These are phyloP conservation scores for Pinus albicaulis DNA, from an alignment of 75 land plant species.

Conservation along the genomic window DNA sequence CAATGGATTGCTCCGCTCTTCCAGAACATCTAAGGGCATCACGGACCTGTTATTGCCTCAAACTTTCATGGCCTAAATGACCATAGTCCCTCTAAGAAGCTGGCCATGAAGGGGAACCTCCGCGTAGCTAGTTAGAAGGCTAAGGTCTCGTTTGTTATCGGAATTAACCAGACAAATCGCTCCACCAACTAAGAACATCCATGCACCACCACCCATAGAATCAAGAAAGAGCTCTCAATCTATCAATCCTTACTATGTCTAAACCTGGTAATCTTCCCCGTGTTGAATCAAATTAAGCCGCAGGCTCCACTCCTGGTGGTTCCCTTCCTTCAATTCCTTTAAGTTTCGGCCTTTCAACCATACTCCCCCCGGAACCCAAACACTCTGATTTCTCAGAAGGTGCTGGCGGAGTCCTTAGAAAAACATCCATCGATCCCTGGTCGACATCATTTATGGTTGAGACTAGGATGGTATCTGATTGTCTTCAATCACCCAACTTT, in stretches of 20 bases:
- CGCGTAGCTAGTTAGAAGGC: conserved; percentile 80
- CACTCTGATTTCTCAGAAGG: conserved; percentile 8
- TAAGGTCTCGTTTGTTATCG: conserved; percentile 94
- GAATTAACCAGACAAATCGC: conserved; percentile 94
- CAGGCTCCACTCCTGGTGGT: conserved; percentile 60
- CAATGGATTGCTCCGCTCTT: too few relatives aligned
- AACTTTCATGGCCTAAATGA: conserved; percentile 64
- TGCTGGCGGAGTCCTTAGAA: conserved; percentile 3
- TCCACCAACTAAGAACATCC: conserved; percentile 69
- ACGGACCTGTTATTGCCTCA: conserved; percentile 81
- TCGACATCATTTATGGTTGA: conserved; percentile 14
- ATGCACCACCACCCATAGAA: conserved; percentile 68
- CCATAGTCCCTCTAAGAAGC: conserved; percentile 71
- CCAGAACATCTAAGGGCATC: conserved; percentile 87
- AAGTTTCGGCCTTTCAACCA: conserved; percentile 67
- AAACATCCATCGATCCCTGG: conserved; percentile 17
- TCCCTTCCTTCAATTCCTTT: conserved; percentile 59
- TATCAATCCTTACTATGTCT: conserved; percentile 57
- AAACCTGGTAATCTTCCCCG: conserved; percentile 50
- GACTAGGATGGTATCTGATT: too few relatives aligned
- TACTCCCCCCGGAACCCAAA: conserved; percentile 11
- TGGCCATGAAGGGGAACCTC: conserved; percentile 26
- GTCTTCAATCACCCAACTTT: too few relatives aligned
- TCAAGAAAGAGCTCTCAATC: conserved; percentile 59
- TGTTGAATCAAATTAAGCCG: conserved; percentile 60